These are phyloP conservation scores for Aspergillus olivimuriae DNA, from an alignment of 495 filamentous ascomycete species.

Conservation along the genomic window DNA sequence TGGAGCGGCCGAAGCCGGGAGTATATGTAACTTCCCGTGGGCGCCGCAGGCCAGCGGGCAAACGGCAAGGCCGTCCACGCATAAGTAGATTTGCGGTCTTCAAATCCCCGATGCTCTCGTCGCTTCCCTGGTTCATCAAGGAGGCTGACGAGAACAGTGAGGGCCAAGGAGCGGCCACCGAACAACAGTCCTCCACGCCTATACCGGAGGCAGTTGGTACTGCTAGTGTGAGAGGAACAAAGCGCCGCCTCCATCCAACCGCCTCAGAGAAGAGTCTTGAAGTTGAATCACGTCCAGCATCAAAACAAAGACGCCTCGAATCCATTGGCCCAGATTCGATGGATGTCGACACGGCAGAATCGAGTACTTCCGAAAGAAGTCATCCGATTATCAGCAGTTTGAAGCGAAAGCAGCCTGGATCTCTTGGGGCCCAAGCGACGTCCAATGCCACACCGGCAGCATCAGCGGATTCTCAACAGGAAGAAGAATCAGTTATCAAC, in stretches of 20 bases:
- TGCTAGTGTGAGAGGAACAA: not conserved
- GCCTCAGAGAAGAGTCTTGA: not conserved
- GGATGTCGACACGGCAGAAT: not conserved
- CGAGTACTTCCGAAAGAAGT: not conserved
- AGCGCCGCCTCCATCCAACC: slow-evolving; percentile 4
- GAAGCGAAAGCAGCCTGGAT: not conserved
- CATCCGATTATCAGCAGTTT: no score
- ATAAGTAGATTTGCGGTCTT: slow-evolving; percentile 46
- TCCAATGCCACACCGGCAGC: no score
- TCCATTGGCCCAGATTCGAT: not conserved
- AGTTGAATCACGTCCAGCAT: not conserved
- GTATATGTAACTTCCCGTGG: slow-evolving; percentile 48
- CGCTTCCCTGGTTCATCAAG: slow-evolving; percentile 34
- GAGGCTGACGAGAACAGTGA: slow-evolving; percentile 1
- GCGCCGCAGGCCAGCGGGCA: slow-evolving; percentile 35
- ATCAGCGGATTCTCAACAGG: no score
- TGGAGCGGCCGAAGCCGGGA: slow-evolving; percentile 37
- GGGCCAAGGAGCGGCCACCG: not conserved
- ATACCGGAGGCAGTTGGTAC: not conserved
- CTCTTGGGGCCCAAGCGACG: not conserved
- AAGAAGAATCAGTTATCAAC: no score
- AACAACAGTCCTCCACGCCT: not conserved
- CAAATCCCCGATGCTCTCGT: slow-evolving; percentile 34
- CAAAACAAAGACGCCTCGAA: slow-evolving; percentile 9
- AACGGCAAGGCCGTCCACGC: slow-evolving; percentile 43